A percentile compares a stretch with the other conserved stretches of the same genome.
Evolutionary conservation across 306 rosid genomes (phyloP).

Genomic region (Dicorynia guianensis): DNA sequence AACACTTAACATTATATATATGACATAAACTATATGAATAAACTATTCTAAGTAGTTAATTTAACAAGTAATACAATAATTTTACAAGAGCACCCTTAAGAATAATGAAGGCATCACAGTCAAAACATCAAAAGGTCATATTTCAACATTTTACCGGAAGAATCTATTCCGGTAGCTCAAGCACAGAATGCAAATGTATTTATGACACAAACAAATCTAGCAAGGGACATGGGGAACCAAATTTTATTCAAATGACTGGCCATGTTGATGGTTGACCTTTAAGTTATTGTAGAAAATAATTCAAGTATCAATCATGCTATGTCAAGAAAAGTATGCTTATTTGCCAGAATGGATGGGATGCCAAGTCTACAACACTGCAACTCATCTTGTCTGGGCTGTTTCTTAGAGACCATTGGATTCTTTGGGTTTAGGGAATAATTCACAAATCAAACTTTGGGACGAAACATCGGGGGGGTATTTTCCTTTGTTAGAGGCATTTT

Average conservation of each 20-base stretch:
- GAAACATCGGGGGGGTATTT: no score
- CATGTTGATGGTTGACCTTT: not conserved
- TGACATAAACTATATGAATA: conserved; percentile 15
- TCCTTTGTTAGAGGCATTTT: no score
- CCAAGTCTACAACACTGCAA: no score
- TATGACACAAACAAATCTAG: not conserved
- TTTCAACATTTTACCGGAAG: conserved; percentile 5
- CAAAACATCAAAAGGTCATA: not conserved
- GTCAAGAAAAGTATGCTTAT: not conserved
- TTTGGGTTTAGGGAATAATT: no score
- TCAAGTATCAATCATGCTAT: not conserved
- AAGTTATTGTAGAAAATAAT: not conserved
- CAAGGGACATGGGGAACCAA: not conserved
- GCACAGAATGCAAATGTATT: not conserved
- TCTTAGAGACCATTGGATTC: no score
- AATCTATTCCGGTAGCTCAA: not conserved
- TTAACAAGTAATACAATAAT: not conserved
- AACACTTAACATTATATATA: not conserved
- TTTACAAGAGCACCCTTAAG: not conserved
- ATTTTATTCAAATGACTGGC: not conserved
- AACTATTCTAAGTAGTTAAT: not conserved
- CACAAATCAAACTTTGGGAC: no score
- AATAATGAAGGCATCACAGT: not conserved
- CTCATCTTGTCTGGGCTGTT: no score
- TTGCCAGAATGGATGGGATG: no score